These are phyloP conservation scores for Diplosphaera chodatii DNA, from an alignment of 139 green algal genomes.

Conservation along the genomic window DNA sequence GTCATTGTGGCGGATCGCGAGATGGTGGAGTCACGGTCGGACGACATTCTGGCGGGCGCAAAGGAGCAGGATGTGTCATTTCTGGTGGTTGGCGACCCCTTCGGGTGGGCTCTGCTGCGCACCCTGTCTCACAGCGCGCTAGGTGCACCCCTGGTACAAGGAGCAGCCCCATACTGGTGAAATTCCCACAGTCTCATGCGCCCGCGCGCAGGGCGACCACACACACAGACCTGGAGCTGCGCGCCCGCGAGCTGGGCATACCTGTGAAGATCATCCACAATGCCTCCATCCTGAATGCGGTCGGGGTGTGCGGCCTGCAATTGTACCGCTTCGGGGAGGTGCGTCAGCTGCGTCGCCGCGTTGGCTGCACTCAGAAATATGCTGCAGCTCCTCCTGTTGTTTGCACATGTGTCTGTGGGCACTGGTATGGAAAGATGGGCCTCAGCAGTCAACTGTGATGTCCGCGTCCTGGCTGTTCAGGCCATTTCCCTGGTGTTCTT, in stretches of 20 bases:
- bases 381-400: no score
- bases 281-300: slow-evolving; percentile 93
- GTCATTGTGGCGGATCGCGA: slow-evolving; percentile 87
- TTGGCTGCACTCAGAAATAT: no score
- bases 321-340: slow-evolving; percentile 96
- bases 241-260: slow-evolving; percentile 67
- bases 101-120: slow-evolving; percentile 54
- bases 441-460: no score
- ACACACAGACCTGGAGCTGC: slow-evolving; percentile 88
- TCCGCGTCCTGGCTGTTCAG: no score
- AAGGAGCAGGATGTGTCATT: slow-evolving; percentile 83
- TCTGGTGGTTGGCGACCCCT: slow-evolving; percentile 95
- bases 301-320: slow-evolving; percentile 87
- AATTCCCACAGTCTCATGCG: no score
- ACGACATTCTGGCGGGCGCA: slow-evolving; percentile 80
- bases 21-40: slow-evolving; percentile 85
- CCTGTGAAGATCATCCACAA: slow-evolving; percentile 90
- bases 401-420: no score
- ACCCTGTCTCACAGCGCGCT: no score
- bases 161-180: no score
- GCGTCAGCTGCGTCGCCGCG: slow-evolving; percentile 86
- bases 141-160: no score
- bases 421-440: no score
- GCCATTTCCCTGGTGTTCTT: slow-evolving; percentile 96
- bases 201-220: slow-evolving; percentile 92